Base-by-base conservation (phyloP, 164 flowering plant genomes). In the Saururus chinensis region DNA sequence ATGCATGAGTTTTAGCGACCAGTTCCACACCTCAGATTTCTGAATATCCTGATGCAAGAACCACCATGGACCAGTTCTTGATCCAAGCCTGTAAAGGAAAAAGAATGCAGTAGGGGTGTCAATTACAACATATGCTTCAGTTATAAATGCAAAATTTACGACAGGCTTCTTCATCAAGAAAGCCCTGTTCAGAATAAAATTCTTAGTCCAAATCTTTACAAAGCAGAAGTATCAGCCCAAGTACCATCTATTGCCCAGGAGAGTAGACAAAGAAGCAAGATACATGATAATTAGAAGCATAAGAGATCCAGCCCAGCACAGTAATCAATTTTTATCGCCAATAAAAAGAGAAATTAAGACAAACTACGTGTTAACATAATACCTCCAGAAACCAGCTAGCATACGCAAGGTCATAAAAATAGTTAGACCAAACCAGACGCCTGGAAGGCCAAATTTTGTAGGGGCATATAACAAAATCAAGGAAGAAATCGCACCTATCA, bases 371-470 rank as follows among this genome's bases (percentile, higher is more conserved):
- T 45, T 45, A 45, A 45, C 17, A 45, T 7, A 52, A 68, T 78
- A 95, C 99, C 99, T 90, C 70, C 81, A 10, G 74, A 60, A 70
- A 61, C 97, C 97, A 40, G 99, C 96, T 12, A 60, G 74, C 70
- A 66, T 76, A 1, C 95, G 87, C 74, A 95, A 76, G 60, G 74
- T 81, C 97, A 95, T 95, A 71, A 89, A 84, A 55, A 88, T 79
- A 61, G 86, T 59, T 84, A 95, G 73, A 60, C 99, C 99, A 16
- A 63, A 64, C 97, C 99, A 95, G 66, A 95, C 92, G 58, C 96
- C 99, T 22, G 69, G 73, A 73, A 95, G 86, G 60, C 97, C 99
- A 66, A 76, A 67, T 16, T 54, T 64, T 42, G 76, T 45, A 41
- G 97, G 82, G 57, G 80, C 95, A 72, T 71, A 87, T 8, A 91